phyloP scores from a whole-genome alignment of 306 rosid species.

The Arachis hypogaea region DNA sequence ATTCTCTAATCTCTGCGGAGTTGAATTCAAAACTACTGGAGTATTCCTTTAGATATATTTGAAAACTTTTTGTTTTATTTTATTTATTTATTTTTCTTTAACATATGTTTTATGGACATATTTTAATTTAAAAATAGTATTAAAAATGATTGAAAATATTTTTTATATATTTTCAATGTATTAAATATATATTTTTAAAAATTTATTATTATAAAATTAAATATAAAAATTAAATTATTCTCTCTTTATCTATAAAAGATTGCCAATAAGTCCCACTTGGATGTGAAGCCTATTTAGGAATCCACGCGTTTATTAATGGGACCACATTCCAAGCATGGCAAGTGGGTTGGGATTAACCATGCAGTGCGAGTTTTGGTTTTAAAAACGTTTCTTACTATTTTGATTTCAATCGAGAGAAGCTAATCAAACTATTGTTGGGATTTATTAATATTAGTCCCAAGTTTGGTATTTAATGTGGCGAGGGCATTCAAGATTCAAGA shows the following conservation, averaged over 20 bases:
- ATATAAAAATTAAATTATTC: too few relatives aligned
- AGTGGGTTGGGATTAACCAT: conserved; percentile 20
- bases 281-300: conserved; percentile 17
- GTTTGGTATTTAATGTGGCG: conserved; percentile 28
- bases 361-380: background rate
- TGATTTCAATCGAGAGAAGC: background rate
- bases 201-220: too few relatives aligned
- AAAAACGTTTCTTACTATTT: background rate
- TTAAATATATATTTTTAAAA: too few relatives aligned
- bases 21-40: conserved; percentile 42
- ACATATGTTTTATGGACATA: too few relatives aligned
- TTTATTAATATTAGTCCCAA: background rate
- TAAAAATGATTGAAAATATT: too few relatives aligned
- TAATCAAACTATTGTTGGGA: background rate
- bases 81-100: too few relatives aligned
- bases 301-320: conserved; percentile 36
- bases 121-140: too few relatives aligned
- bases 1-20: conserved; percentile 21
- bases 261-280: background rate
- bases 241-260: background rate
- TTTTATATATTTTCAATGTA: too few relatives aligned
- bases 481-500: conserved; percentile 41
- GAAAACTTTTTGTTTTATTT: conserved; percentile 1
- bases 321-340: conserved; percentile 40
- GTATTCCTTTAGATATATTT: conserved; percentile 34